Evolutionary conservation across 768 basidiomycete species (phyloP).

Genomic region (Crepidotus variabilis): DNA sequence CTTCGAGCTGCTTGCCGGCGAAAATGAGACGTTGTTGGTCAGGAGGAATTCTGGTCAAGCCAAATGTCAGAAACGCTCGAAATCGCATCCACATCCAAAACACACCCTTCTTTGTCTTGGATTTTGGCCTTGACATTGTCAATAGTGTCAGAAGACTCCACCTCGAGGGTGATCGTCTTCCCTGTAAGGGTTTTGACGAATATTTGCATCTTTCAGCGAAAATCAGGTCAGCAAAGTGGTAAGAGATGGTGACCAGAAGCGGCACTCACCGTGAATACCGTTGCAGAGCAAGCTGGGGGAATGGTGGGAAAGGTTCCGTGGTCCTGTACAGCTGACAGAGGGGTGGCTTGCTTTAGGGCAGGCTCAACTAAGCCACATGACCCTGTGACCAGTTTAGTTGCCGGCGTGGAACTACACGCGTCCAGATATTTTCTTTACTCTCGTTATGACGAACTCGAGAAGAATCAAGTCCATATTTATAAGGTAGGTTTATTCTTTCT

Average conservation of each 20-base stretch:
- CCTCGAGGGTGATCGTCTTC: slow-evolving; percentile 98
- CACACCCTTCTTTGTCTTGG: slow-evolving; percentile 54
- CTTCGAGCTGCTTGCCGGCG: slow-evolving; percentile 98
- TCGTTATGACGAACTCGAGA: slow-evolving; percentile 14
- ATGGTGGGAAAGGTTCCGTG: slow-evolving; percentile 24
- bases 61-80: not conserved
- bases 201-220: slow-evolving; percentile 42
- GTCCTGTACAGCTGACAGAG: slow-evolving; percentile 24
- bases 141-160: slow-evolving; percentile 95
- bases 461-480: too few relatives aligned
- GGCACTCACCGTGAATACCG: slow-evolving; percentile 28
- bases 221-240: slow-evolving; percentile 13
- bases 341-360: slow-evolving; percentile 41
- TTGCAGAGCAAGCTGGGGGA: slow-evolving; percentile 16
- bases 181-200: slow-evolving; percentile 84
- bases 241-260: slow-evolving; percentile 11
- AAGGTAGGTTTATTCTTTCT: too few relatives aligned
- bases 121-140: slow-evolving; percentile 88
- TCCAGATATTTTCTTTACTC: too few relatives aligned
- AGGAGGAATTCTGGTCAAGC: slow-evolving; percentile 68
- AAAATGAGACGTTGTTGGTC: slow-evolving; percentile 96
- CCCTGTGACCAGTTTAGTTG: slow-evolving; percentile 1
- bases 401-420: too few relatives aligned
- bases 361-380: slow-evolving; percentile 23
- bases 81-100: not conserved